phyloP scores from a whole-genome alignment of 768 basidiomycete species.

The Russula abietina region DNA sequence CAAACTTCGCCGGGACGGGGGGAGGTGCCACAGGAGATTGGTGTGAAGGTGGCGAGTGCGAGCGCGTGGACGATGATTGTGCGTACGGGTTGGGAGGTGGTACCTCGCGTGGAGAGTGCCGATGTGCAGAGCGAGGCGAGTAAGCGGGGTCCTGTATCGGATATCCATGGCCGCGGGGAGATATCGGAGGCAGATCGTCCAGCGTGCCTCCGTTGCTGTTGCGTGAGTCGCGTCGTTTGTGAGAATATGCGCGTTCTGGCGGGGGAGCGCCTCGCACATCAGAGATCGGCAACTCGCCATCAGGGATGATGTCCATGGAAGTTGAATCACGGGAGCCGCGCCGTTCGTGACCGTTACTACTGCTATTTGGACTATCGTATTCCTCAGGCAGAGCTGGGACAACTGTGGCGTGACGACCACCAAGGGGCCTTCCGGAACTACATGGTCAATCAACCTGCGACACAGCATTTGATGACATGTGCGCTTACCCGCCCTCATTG shows the following conservation, averaged over 20 bases:
- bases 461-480: constrained; percentile 9
- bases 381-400: constrained; percentile 77
- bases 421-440: constrained; percentile 51
- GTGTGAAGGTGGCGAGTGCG: constrained; percentile 30
- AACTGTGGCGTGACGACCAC: constrained; percentile 77
- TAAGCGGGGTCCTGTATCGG: constrained; percentile 12
- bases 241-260: constrained; percentile 15
- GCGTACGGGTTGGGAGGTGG: constrained; percentile 18
- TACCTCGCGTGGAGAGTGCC: constrained; percentile 13
- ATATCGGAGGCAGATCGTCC: constrained; percentile 21
- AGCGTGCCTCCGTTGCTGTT: constrained; percentile 19
- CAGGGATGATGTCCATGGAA: constrained; percentile 17
- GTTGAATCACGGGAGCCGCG: constrained; percentile 17
- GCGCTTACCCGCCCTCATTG: constrained; percentile 75
- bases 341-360: constrained; percentile 23
- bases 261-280: constrained; percentile 13
- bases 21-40: constrained; percentile 29
- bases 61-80: constrained; percentile 11
- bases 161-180: constrained; percentile 19
- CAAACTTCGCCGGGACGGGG: constrained; percentile 50
- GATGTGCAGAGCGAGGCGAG: constrained; percentile 15
- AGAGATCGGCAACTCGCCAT: constrained; percentile 17
- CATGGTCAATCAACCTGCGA: constrained; percentile 23
- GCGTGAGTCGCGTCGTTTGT: constrained; percentile 18
- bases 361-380: constrained; percentile 42